Percentiles rank a stretch among this genome's conserved stretches.
Conservation (phyloP, 441 rosid genomes). For the Capsella rubella region DNA sequence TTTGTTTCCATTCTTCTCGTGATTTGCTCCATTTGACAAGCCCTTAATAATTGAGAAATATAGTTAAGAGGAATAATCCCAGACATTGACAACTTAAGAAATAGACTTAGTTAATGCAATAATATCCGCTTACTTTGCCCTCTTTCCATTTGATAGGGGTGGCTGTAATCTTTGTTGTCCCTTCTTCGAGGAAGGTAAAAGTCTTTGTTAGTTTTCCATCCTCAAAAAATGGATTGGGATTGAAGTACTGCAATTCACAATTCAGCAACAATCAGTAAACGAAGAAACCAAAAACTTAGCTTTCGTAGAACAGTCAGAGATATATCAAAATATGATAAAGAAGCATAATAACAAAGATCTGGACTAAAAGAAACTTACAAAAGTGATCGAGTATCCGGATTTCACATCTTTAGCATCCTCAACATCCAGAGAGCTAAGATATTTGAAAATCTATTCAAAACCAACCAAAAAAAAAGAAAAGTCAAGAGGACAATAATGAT, state of each 20-base stretch:
- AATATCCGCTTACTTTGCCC: constrained; percentile 64
- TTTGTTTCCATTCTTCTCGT: constrained; percentile 81
- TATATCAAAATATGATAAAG: constrained; percentile 3
- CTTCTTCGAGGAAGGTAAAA: constrained; percentile 85
- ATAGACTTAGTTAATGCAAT: background rate
- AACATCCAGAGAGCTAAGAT: constrained; percentile 79
- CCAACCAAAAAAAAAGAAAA: background rate
- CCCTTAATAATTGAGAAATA: constrained; percentile 59
- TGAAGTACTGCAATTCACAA: constrained; percentile 69
- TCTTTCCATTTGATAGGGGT: constrained; percentile 94
- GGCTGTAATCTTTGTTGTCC: constrained; percentile 74
- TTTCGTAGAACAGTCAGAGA: constrained; percentile 19
- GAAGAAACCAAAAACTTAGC: background rate
- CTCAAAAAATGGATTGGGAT: constrained; percentile 83
- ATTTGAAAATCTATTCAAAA: constrained; percentile 70
- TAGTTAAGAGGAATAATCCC: constrained; percentile 28
- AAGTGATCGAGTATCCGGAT: constrained; percentile 88
- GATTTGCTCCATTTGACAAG: constrained; percentile 77
- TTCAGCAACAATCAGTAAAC: constrained; percentile 1
- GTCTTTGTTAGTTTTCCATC: constrained; percentile 73
- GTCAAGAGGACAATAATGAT: background rate
- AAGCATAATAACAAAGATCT: background rate
- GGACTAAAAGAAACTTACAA: constrained; percentile 57
- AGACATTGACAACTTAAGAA: background rate
- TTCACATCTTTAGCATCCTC: constrained; percentile 97